Conservation (phyloP, 73 alveolate species). For the Paramecium tetraurelia region DNA sequence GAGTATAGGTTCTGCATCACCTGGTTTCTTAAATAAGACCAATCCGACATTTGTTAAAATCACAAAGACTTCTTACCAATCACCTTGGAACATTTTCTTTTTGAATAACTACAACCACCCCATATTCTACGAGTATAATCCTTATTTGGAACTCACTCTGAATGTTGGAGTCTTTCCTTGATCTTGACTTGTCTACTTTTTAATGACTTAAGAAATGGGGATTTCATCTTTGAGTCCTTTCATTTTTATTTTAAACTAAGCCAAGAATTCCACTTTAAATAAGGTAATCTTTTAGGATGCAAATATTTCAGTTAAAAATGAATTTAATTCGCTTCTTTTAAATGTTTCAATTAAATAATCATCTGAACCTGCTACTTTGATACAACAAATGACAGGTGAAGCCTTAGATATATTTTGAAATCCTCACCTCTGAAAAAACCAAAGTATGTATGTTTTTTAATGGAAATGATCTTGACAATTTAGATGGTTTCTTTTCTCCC, state of each 20-base stretch:
- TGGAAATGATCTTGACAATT: constrained; percentile 10
- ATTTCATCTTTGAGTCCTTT: not conserved
- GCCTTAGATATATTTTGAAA: not conserved
- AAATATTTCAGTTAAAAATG: constrained; percentile 34
- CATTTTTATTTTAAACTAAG: not conserved
- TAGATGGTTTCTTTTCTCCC: constrained; percentile 35
- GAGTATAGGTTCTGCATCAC: constrained; percentile 21
- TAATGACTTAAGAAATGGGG: not conserved
- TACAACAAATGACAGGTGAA: constrained; percentile 37
- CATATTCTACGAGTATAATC: not conserved
- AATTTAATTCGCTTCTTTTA: constrained; percentile 47
- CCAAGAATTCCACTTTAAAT: not conserved
- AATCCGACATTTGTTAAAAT: constrained; percentile 32
- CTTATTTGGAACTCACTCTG: not conserved
- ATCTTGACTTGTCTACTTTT: not conserved
- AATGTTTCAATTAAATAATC: constrained; percentile 42
- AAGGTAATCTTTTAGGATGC: not conserved
- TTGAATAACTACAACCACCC: constrained; percentile 6
- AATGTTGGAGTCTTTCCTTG: not conserved
- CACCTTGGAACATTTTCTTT: not conserved
- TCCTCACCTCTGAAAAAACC: constrained; percentile 28
- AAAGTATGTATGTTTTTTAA: not conserved
- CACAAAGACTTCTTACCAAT: constrained; percentile 41
- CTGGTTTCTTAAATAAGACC: constrained; percentile 35
- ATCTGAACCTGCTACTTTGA: constrained; percentile 22